Conservation (phyloP, 192 early-diverging fungal genomes). For the Phycomyces blakesleeanus region DNA sequence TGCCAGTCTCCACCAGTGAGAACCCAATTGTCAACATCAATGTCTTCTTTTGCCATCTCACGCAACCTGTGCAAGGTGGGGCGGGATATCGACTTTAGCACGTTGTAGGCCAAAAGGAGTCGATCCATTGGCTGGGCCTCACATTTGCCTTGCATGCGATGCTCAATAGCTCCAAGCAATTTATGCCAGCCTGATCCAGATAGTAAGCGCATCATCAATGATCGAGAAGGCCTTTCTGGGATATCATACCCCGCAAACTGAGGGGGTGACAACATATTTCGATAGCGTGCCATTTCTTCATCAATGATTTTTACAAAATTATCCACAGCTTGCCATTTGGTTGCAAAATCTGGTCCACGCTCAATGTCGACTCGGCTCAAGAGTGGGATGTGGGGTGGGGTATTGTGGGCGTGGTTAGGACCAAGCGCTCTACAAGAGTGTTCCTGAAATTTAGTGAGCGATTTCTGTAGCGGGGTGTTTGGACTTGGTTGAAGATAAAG, state of each 20-base stretch:
- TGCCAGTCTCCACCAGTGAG: conserved; percentile 20
- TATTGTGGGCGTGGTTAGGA: conserved; percentile 37
- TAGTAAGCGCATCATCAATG: conserved; percentile 22
- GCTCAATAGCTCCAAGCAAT: conserved; percentile 19
- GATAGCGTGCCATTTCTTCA: conserved; percentile 10
- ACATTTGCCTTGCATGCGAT: conserved; percentile 9
- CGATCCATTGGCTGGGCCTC: conserved; percentile 22
- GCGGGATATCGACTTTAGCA: conserved; percentile 10
- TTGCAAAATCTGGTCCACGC: conserved; percentile 14
- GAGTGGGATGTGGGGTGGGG: conserved; percentile 24
- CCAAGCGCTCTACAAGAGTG: conserved; percentile 20
- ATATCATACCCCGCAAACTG: conserved; percentile 25
- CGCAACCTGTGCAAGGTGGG: conserved; percentile 4
- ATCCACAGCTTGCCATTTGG: conserved; percentile 29
- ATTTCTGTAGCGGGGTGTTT: conserved; percentile 11
- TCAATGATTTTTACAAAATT: conserved; percentile 21
- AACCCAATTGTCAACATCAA: conserved; percentile 24
- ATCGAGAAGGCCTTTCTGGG: conserved; percentile 22
- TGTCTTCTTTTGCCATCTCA: conserved; percentile 17
- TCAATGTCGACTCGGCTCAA: conserved; percentile 22
- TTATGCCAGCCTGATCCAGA: conserved; percentile 16
- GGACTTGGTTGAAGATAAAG: conserved; percentile 27
- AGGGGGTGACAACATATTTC: conserved; percentile 1
- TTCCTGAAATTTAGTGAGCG: conserved; percentile 32
- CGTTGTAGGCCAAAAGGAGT: conserved; percentile 34